These are phyloP conservation scores for Penicillium subrubescens DNA, from an alignment of 495 filamentous ascomycete genomes.

Conservation along the genomic window DNA sequence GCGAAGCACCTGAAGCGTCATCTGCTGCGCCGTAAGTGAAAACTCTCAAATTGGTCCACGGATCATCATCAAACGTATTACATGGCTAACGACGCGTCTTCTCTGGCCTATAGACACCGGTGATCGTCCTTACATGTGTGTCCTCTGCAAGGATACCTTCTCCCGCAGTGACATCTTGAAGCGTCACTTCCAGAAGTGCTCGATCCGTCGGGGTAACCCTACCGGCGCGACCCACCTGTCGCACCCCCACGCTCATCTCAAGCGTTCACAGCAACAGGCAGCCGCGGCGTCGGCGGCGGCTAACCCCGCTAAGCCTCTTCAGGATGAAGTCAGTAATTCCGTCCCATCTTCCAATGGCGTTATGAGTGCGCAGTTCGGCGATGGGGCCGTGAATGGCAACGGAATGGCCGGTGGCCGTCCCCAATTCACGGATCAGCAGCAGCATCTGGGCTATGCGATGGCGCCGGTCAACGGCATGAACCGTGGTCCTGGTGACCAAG, in stretches of 20 bases:
- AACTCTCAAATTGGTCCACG: not conserved
- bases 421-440: slow-evolving; percentile 48
- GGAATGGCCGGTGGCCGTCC: slow-evolving; percentile 44
- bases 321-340: slow-evolving; percentile 53
- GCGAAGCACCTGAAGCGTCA: slow-evolving; percentile 97
- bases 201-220: slow-evolving; percentile 89
- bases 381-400: slow-evolving; percentile 50
- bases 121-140: slow-evolving; percentile 95
- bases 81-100: not conserved
- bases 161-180: slow-evolving; percentile 97
- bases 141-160: slow-evolving; percentile 97
- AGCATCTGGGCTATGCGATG: slow-evolving; percentile 49
- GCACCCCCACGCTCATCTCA: slow-evolving; percentile 84
- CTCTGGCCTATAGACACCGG: slow-evolving; percentile 71
- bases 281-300: slow-evolving; percentile 54
- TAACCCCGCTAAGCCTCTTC: slow-evolving; percentile 55
- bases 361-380: slow-evolving; percentile 47
- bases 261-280: slow-evolving; percentile 63
- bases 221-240: slow-evolving; percentile 90
- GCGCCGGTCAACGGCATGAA: slow-evolving; percentile 51
- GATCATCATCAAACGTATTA: not conserved
- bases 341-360: slow-evolving; percentile 47
- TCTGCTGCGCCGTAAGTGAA: slow-evolving; percentile 84
- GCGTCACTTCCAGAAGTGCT: slow-evolving; percentile 98
- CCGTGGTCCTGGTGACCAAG: slow-evolving; percentile 45